phyloP scores from a whole-genome alignment of 1,139 yeast genomes.

The Blastobotrys aristatus region DNA sequence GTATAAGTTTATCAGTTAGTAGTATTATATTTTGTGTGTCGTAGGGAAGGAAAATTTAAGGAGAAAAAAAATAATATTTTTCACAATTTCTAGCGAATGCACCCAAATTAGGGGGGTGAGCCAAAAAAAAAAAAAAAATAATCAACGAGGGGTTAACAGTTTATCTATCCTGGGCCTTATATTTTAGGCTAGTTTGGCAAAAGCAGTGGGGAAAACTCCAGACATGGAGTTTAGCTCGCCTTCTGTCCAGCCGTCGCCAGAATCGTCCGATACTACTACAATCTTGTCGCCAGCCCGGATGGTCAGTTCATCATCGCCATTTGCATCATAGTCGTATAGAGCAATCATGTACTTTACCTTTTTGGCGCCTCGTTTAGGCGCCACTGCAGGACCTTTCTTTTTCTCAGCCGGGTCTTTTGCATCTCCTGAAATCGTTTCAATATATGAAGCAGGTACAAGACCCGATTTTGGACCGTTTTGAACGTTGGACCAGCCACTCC shows the following conservation, averaged over 20 bases:
- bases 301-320: conserved; percentile 75
- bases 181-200: conserved; percentile 36
- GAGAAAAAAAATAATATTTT: not conserved
- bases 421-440: conserved; percentile 47
- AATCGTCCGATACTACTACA: conserved; percentile 64
- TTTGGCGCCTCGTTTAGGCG: conserved; percentile 76
- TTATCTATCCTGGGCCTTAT: not conserved
- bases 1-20: no score
- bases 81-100: no score
- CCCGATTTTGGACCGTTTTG: conserved; percentile 50
- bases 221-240: conserved; percentile 71
- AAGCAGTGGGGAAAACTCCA: conserved; percentile 82
- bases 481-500: conserved; percentile 88
- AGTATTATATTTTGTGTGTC: no score
- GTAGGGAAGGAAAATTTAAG: not conserved
- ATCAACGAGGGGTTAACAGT: not conserved
- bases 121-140: not conserved
- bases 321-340: conserved; percentile 72
- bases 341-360: conserved; percentile 64
- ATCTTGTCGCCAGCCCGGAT: conserved; percentile 71
- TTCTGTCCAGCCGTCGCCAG: conserved; percentile 95
- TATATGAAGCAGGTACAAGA: conserved; percentile 79
- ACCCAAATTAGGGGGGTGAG: no score
- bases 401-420: conserved; percentile 31
- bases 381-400: conserved; percentile 70